Base-by-base conservation (phyloP, 2,329 filamentous ascomycete genomes). In the Alternaria solani region DNA sequence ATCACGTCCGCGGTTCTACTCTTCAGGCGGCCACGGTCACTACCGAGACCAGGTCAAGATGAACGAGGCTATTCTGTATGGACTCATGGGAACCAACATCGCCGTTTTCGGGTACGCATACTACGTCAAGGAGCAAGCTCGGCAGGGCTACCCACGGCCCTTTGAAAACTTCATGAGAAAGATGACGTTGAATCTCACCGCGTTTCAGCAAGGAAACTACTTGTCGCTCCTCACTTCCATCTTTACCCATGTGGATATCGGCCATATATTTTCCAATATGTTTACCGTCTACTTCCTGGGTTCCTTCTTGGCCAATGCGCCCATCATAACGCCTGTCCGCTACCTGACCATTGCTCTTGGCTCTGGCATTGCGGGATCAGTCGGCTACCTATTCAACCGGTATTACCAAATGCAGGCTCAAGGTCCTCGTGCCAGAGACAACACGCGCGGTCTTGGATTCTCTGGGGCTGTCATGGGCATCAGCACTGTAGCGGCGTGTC, bases 251-350 rank as follows among this genome's bases (percentile, higher is more conserved):
- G 23, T 64, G 2, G 54, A 70, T 5, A 14, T 73, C 1, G 16
- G 57, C 2, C 82, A 84, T 63, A 67, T 82, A 43, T 55, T 66
- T 8, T 74, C 76, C 63, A 84, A 83, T 67, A 79, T 82, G 77
- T 18, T 82, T 11, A 66, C 75, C 1, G 68, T 82, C 32, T 73
- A 77, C 51, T 74, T 72, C 12, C 73, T 83, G 25, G 79, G 74
- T n/a, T 47, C 44, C 0, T 62, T 79, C 8, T 56, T 83, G 4
- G 72, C 70, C 7, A 23, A 36, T 2, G 61, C 73, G 1, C 76
- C 78, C 4, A 63, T 70, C 4, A 64, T 82, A 16, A 71, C 62
- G 6, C 73, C 71, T 0, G 43, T 42, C 7, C 59, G 66, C 20
- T 67, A 78, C 16, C 32, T 69, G 28, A 64, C 68, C 2, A 64